A percentile compares a stretch with the other conserved stretches of the same genome.
phyloP scores from a whole-genome alignment of 345 rosid genomes.

The Populus pruinosa region DNA sequence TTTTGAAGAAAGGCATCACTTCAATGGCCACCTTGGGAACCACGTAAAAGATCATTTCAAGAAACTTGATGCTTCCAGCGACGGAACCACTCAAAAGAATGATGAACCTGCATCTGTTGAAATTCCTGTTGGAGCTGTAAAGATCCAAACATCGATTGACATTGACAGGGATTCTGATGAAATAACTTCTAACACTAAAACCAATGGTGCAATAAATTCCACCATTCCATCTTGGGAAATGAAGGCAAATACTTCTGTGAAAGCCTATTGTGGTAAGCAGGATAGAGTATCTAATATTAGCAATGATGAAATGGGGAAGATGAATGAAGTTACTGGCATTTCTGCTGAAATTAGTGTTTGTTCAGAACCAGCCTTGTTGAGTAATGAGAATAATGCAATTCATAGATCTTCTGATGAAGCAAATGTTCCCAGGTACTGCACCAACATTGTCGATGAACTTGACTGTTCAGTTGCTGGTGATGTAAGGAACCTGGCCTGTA shows the following conservation, averaged over 20 bases:
- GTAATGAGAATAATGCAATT: not conserved
- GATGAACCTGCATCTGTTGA: conserved; percentile 9
- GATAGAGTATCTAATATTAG: conserved; percentile 10
- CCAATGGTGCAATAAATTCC: conserved; percentile 5
- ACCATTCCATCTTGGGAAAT: not conserved
- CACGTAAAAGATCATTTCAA: conserved; percentile 42
- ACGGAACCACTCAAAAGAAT: not conserved
- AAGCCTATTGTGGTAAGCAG: conserved; percentile 12
- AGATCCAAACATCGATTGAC: conserved; percentile 6
- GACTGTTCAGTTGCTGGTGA: conserved; percentile 6
- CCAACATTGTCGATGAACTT: not conserved
- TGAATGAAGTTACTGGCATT: conserved; percentile 10
- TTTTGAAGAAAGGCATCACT: conserved; percentile 41
- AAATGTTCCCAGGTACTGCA: conserved; percentile 1
- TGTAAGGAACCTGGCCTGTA: conserved; percentile 3
- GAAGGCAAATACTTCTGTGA: conserved; percentile 7
- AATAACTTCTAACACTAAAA: not conserved
- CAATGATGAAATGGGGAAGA: conserved; percentile 16
- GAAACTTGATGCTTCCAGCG: conserved; percentile 35
- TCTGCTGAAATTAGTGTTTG: conserved; percentile 12
- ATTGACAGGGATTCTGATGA: conserved; percentile 11
- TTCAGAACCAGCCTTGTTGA: conserved; percentile 13
- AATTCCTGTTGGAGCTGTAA: not conserved
- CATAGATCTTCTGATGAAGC: conserved; percentile 16
- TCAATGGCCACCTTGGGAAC: conserved; percentile 42